Conservation (phyloP, 2,329 filamentous ascomycete genomes). For the Epichloe typhina region DNA sequence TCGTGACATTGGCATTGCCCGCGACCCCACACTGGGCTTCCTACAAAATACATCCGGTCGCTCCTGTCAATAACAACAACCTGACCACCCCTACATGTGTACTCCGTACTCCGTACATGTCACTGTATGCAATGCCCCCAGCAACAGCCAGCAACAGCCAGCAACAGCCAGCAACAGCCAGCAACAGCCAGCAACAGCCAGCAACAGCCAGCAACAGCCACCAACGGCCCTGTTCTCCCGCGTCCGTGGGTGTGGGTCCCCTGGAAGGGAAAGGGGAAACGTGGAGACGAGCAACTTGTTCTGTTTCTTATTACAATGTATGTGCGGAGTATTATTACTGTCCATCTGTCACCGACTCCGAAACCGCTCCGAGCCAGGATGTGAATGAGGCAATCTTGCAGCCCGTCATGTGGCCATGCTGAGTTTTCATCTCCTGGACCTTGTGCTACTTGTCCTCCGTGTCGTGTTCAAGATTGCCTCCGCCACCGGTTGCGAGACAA, state of each 20-base stretch:
- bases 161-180: background rate
- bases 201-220: background rate
- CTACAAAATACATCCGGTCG: too few species aligned
- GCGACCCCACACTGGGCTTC: too few species aligned
- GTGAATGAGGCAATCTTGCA: constrained; percentile 6
- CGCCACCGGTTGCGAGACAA: background rate
- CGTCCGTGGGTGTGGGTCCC: background rate
- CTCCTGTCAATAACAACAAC: too few species aligned
- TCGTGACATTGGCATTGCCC: background rate
- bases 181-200: background rate
- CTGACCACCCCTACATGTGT: too few species aligned
- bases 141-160: background rate
- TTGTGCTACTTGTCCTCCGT: background rate
- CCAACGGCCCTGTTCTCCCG: background rate
- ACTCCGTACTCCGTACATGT: too few species aligned
- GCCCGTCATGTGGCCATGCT: constrained; percentile 8
- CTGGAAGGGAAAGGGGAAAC: background rate
- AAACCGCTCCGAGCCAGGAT: background rate
- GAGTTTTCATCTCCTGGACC: constrained; percentile 5
- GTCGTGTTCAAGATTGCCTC: background rate
- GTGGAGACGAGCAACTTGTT: background rate
- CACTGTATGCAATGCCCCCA: too few species aligned
- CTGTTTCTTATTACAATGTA: too few species aligned
- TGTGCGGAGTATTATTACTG: background rate
- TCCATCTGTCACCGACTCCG: background rate